phyloP scores from a whole-genome alignment of 768 basidiomycete genomes.

The Rhodotorula sphaerocarpa region DNA sequence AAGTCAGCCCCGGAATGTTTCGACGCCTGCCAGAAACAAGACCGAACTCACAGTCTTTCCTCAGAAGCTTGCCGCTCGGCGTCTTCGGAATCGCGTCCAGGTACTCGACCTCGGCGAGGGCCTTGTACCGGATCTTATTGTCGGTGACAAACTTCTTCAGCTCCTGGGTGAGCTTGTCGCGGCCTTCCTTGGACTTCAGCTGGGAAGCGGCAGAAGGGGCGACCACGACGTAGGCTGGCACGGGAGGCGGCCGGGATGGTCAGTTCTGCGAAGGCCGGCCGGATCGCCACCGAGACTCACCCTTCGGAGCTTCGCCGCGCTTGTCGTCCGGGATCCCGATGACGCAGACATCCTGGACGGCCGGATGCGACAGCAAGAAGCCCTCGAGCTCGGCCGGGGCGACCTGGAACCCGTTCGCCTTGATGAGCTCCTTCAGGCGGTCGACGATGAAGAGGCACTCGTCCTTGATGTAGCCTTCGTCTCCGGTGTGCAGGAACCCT shows the following conservation, averaged over 20 bases:
- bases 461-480: slow-evolving; percentile 21
- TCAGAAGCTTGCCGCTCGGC: slow-evolving; percentile 18
- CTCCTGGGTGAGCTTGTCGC: background rate
- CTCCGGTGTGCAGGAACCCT: slow-evolving; percentile 33
- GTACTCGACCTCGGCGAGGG: slow-evolving; percentile 21
- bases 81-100: slow-evolving; percentile 31
- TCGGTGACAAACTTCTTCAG: slow-evolving; percentile 20
- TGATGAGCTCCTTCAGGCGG: slow-evolving; percentile 46
- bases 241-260: background rate
- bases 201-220: background rate
- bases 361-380: slow-evolving; percentile 39
- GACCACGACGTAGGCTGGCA: slow-evolving; percentile 21
- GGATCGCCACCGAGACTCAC: background rate
- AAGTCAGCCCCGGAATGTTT: background rate
- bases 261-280: background rate
- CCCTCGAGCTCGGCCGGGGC: slow-evolving; percentile 45
- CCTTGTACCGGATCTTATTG: slow-evolving; percentile 33
- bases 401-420: slow-evolving; percentile 49
- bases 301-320: slow-evolving; percentile 27
- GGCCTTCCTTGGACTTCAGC: background rate
- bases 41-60: slow-evolving; percentile 16
- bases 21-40: background rate
- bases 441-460: slow-evolving; percentile 28
- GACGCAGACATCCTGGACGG: slow-evolving; percentile 41
- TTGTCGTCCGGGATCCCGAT: slow-evolving; percentile 39